A percentile compares a stretch with the other conserved stretches of the same genome.
phyloP scores from a whole-genome alignment of 768 basidiomycete species.

The Phanerochaete sordida region DNA sequence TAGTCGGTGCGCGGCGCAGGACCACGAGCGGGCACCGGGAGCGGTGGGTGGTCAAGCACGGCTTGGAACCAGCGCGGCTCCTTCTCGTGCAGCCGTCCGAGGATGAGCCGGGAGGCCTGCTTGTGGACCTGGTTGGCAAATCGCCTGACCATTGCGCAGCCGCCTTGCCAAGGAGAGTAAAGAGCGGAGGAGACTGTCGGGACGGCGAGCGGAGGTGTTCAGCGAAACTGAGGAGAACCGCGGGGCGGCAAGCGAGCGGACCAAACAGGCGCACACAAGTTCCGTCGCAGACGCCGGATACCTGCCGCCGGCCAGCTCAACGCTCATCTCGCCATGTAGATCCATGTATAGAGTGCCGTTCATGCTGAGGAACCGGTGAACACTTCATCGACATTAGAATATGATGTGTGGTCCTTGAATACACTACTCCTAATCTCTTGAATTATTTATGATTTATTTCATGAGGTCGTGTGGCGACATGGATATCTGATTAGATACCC shows the following conservation, averaged over 20 bases:
- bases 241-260: not conserved
- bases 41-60: conserved; percentile 84
- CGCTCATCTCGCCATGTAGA: no score
- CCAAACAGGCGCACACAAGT: conserved; percentile 2
- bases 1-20: conserved; percentile 54
- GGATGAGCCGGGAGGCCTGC: conserved; percentile 77
- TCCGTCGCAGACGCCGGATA: not conserved
- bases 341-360: no score
- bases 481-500: conserved; percentile 1
- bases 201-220: not conserved
- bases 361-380: no score
- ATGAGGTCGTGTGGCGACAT: not conserved
- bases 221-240: not conserved
- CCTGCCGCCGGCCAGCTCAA: not conserved
- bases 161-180: not conserved
- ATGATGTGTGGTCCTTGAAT: no score
- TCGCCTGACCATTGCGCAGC: conserved; percentile 60
- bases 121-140: conserved; percentile 88
- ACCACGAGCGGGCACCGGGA: conserved; percentile 76
- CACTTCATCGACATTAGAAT: no score
- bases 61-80: conserved; percentile 84
- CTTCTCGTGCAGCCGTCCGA: conserved; percentile 53
- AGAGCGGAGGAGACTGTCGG: not conserved
- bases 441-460: no score
- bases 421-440: no score